These are phyloP conservation scores for Nepenthes gracilis DNA, from an alignment of 148 eudicot species.

Conservation along the genomic window DNA sequence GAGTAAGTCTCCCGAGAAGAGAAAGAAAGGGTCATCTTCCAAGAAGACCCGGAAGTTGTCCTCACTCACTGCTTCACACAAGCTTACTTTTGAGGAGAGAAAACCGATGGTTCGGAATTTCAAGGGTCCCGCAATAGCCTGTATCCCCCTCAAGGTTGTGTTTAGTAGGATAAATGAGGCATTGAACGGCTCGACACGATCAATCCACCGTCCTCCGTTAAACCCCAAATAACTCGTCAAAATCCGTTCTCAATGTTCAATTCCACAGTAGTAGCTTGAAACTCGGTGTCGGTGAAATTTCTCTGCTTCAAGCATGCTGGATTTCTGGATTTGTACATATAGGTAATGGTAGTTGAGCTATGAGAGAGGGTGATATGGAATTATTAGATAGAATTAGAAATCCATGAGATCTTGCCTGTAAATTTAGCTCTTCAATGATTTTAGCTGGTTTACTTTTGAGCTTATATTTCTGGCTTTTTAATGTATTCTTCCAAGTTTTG, in stretches of 20 bases:
- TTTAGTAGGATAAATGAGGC: slow-evolving; percentile 68
- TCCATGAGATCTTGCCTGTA: no score
- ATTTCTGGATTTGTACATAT: no score
- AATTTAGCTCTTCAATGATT: no score
- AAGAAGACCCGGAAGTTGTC: slow-evolving; percentile 74
- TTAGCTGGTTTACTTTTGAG: no score
- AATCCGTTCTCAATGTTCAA: background rate
- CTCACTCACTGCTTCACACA: slow-evolving; percentile 40
- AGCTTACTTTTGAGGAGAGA: slow-evolving; percentile 15
- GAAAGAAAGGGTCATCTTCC: slow-evolving; percentile 30
- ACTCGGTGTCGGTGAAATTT: no score
- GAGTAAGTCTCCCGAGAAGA: slow-evolving; percentile 28
- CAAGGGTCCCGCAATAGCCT: slow-evolving; percentile 49
- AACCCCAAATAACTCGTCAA: background rate
- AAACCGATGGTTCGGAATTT: slow-evolving; percentile 31
- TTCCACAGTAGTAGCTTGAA: background rate
- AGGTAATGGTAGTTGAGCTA: no score
- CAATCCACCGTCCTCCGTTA: background rate
- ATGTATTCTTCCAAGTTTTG: no score
- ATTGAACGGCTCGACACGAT: slow-evolving; percentile 22
- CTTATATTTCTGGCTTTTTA: no score
- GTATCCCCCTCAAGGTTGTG: slow-evolving; percentile 70
- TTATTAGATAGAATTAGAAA: no score
- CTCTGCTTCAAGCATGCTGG: no score
- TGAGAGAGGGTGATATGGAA: no score